Conservation (phyloP, 495 filamentous ascomycete species). For the Cenococcum geophilum region DNA sequence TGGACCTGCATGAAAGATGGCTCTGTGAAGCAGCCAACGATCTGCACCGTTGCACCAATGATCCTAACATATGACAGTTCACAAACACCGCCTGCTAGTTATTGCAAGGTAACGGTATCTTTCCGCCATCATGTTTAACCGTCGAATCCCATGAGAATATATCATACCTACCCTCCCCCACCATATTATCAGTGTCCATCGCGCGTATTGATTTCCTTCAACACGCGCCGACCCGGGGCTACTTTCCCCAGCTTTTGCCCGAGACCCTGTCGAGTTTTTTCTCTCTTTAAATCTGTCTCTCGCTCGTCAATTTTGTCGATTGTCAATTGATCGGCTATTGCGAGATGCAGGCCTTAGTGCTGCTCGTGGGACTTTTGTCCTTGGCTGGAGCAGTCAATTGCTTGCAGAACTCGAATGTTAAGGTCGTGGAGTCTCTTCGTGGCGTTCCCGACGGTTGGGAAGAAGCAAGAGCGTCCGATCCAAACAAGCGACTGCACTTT, state of each 20-base stretch:
- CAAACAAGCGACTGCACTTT: conserved; percentile 28
- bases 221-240: conserved; percentile 2
- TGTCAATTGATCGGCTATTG: neutral
- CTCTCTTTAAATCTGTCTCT: neutral
- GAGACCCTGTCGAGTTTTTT: neutral
- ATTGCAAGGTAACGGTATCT: conserved; percentile 2
- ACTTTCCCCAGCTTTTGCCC: neutral
- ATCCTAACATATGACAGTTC: conserved; percentile 4
- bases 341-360: conserved; percentile 16
- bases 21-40: neutral
- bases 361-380: conserved; percentile 29
- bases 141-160: conserved; percentile 5
- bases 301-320: neutral
- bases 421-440: conserved; percentile 19
- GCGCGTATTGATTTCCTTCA: neutral
- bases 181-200: neutral
- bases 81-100: neutral
- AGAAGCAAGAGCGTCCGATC: conserved; percentile 26
- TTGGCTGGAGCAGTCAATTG: conserved; percentile 17
- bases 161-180: conserved; percentile 4
- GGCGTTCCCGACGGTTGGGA: conserved; percentile 37
- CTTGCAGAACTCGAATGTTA: conserved; percentile 14
- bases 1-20: conserved; percentile 16
- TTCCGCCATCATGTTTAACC: conserved; percentile 12
- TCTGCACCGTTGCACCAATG: conserved; percentile 13